phyloP scores from a whole-genome alignment of 1,284 basidiomycete genomes.

The Puccinia polysora region DNA sequence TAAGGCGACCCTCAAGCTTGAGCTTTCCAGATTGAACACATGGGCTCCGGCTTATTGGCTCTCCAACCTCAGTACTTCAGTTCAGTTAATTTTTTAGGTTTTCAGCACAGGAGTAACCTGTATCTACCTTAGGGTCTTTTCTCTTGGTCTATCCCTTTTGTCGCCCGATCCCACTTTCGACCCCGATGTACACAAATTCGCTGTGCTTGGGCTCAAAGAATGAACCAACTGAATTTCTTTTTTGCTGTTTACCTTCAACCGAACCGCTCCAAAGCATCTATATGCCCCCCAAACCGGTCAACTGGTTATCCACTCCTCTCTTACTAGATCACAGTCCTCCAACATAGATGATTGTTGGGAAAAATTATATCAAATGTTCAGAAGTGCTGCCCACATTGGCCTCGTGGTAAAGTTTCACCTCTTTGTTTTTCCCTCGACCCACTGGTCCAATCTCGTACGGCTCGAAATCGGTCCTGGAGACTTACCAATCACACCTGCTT shows the following conservation, averaged over 20 bases:
- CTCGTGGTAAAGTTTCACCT: background rate
- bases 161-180: background rate
- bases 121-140: background rate
- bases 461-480: too few species aligned
- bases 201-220: too few species aligned
- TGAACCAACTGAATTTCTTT: too few species aligned
- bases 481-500: background rate
- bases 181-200: too few species aligned
- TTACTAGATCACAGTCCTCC: slow-evolving; percentile 28
- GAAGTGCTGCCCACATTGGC: slow-evolving; percentile 11
- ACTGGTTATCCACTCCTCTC: slow-evolving; percentile 33
- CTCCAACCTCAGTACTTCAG: slow-evolving; percentile 23
- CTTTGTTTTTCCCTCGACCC: background rate
- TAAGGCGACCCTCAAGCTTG: slow-evolving; percentile 22
- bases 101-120: too few species aligned
- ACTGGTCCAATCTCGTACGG: background rate
- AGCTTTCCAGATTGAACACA: slow-evolving; percentile 1
- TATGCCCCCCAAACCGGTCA: slow-evolving; percentile 25
- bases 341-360: slow-evolving; percentile 39
- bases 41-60: slow-evolving; percentile 37
- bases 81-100: background rate
- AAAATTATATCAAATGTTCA: slow-evolving; percentile 16
- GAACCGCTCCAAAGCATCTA: slow-evolving; percentile 23
- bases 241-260: too few species aligned
- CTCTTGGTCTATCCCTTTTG: background rate